Base-by-base conservation (phyloP, 23 red algal species). In the Pyropia yezoensis region DNA sequence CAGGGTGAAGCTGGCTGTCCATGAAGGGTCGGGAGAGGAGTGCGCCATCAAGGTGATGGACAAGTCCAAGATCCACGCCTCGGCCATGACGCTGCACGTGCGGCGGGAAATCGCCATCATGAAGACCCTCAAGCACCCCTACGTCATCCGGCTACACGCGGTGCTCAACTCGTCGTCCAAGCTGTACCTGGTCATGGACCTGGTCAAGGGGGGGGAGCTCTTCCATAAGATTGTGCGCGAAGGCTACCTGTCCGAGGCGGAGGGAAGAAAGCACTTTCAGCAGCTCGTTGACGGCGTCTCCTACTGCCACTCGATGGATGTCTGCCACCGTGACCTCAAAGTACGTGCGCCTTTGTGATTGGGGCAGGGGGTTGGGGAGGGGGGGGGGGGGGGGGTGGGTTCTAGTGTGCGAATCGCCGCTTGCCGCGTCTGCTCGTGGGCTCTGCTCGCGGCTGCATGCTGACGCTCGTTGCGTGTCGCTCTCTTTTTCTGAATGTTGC, bases 251-350 rank as follows among this genome's bases (percentile, higher is more conserved):
- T 52, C 80, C 47, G 94, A 98, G 78, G 73, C 67, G 7, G 56
- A 76, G 25, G 94, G 80, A 25, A 60, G 87, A 16, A 65, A 65
- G 49, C 91, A 86, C 49, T 98, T 98, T 67, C 94, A 89, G 26
- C 94, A 98, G 67, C 85, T 98, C 15, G 85, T 98, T 26, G 88
- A 87, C 63, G 94, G 94, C 12, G 85, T 98, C 34, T 79, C 88
- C 18, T 98, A 98, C 52, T 98, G 94, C 67, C 94, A 98, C 62
- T 56, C 78, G 54, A 66, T 87, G n/a, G 78, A 80, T 52, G 85
- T 98, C n/a, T 89, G 81, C 75, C 94, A 98, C 69, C 73, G 94
- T 7, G 94, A 98, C 73, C 58, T 98, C 15, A 98, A 98, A 13
- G 39, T 47, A 47, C 39, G 39, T 47, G 39, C 39, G 20, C 74